Evolutionary conservation across 495 filamentous ascomycete genomes (phyloP).

Genomic region (Daldinia loculata): DNA sequence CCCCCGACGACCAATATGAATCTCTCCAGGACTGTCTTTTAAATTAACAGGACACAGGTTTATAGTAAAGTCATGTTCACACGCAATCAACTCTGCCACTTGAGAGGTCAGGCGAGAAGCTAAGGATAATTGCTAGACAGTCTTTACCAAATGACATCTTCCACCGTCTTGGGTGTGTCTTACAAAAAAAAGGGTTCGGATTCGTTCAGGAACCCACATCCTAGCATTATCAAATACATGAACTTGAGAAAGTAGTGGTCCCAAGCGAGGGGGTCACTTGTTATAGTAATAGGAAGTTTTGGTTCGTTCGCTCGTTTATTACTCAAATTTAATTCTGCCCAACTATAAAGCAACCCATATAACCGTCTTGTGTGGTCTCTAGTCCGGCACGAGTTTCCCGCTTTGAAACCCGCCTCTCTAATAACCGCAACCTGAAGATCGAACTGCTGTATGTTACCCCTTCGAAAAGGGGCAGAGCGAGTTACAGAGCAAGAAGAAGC

Average conservation of each 20-base stretch:
- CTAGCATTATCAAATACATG: conserved; percentile 21
- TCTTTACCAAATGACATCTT: conserved; percentile 34
- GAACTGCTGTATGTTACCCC: conserved; percentile 18
- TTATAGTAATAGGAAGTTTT: conserved; percentile 35
- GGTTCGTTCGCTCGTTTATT: conserved; percentile 34
- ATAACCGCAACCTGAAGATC: conserved; percentile 17
- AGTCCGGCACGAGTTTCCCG: conserved; percentile 2
- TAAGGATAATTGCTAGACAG: conserved; percentile 32
- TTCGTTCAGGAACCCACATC: conserved; percentile 23
- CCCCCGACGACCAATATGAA: conserved; percentile 27
- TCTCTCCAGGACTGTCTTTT: conserved; percentile 24
- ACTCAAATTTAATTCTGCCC: conserved; percentile 20
- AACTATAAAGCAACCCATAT: conserved; percentile 31
- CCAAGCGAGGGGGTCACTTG: conserved; percentile 24
- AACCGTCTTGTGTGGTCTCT: conserved; percentile 13
- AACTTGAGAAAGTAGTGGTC: conserved; percentile 18
- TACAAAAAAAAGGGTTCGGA: conserved; percentile 26
- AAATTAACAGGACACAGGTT: conserved; percentile 36
- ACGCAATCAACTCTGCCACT: conserved; percentile 24
- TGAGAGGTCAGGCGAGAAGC: conserved; percentile 26
- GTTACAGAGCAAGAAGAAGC: conserved; percentile 22
- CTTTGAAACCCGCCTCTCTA: conserved; percentile 16
- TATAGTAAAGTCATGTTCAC: conserved; percentile 31
- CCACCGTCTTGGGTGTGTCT: conserved; percentile 26
- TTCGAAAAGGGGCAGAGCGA: conserved; percentile 2